These are phyloP conservation scores for Daldinia bambusicola DNA, from an alignment of 495 filamentous ascomycete genomes.

Conservation along the genomic window DNA sequence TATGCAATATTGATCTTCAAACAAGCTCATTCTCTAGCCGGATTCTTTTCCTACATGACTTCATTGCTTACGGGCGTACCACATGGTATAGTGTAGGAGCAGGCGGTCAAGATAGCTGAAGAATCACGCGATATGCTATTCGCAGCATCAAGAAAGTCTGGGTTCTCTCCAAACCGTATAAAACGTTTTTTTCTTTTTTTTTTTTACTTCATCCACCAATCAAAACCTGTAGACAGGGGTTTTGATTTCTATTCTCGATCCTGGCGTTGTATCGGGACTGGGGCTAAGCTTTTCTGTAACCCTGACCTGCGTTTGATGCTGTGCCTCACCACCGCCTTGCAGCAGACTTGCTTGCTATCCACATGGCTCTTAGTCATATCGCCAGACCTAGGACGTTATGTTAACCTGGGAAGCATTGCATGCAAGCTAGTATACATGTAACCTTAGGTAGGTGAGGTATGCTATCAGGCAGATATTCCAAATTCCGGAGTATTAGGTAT, in stretches of 20 bases:
- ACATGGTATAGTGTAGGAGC: not conserved
- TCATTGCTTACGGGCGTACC: not conserved
- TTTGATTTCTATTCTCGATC: not conserved
- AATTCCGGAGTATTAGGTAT: not conserved
- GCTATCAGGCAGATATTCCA: not conserved
- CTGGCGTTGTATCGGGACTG: not conserved
- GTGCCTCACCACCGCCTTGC: not conserved
- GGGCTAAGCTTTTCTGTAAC: slow-evolving; percentile 4
- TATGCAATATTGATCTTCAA: not conserved
- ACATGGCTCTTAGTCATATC: not conserved
- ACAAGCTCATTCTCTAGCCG: not conserved
- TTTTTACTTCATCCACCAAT: not conserved
- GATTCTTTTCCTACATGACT: not conserved
- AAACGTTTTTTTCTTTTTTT: not conserved
- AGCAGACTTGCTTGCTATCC: not conserved
- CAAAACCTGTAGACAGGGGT: not conserved
- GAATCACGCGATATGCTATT: not conserved
- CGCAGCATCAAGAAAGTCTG: not conserved
- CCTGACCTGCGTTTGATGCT: not conserved
- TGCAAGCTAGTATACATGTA: not conserved
- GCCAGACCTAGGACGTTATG: not conserved
- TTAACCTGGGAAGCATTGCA: not conserved
- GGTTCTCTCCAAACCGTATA: not conserved
- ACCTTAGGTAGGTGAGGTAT: not conserved
- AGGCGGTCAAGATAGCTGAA: slow-evolving; percentile 5